Evolutionary conservation across 2,329 filamentous ascomycete species (phyloP).

Genomic region (Ceratocystis alfenasii): DNA sequence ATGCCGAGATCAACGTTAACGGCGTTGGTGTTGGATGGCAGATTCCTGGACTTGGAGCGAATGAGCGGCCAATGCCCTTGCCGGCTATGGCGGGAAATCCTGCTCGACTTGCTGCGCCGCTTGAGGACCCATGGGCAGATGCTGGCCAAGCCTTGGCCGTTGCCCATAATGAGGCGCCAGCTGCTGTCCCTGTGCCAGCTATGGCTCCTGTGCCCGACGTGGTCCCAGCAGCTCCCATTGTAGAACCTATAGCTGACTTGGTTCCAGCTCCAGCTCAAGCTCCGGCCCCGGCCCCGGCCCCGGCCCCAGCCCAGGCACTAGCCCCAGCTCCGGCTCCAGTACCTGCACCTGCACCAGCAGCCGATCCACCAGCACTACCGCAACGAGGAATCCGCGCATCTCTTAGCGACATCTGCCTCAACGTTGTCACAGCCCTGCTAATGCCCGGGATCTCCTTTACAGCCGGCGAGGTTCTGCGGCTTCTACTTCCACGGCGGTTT

Average conservation of each 20-base stretch:
- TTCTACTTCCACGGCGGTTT: conserved; percentile 56
- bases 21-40: conserved; percentile 12
- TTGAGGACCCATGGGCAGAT: not conserved
- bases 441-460: conserved; percentile 71
- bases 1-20: conserved; percentile 17
- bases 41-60: not conserved
- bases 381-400: conserved; percentile 30
- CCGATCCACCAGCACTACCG: not conserved
- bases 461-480: conserved; percentile 62
- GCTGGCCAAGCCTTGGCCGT: not conserved
- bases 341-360: conserved; percentile 22
- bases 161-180: not conserved
- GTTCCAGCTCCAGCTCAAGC: conserved; percentile 7
- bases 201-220: not conserved
- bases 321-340: conserved; percentile 16
- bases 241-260: not conserved
- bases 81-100: not conserved
- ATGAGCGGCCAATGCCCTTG: not conserved
- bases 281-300: not conserved
- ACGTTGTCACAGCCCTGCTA: conserved; percentile 48
- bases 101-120: not conserved
- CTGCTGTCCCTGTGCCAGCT: not conserved
- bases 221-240: not conserved
- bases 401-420: conserved; percentile 37
- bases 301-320: not conserved